Evolutionary conservation across 2,329 filamentous ascomycete genomes (phyloP).

Genomic region (Intubia oerlemansii): DNA sequence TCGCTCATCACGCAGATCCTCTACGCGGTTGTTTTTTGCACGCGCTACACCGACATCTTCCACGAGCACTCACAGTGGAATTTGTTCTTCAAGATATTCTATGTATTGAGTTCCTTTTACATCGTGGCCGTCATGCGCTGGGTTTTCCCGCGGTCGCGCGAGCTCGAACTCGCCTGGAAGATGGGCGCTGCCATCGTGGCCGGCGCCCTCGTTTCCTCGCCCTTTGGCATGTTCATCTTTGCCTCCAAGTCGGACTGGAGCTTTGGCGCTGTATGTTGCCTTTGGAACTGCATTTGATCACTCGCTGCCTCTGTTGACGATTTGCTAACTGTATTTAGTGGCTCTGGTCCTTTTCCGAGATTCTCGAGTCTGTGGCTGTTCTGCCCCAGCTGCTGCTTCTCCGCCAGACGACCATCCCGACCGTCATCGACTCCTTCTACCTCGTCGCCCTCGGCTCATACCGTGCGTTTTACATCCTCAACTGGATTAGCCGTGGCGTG

Average conservation of each 20-base stretch:
- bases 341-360: slow-evolving; percentile 72
- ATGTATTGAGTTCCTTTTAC: slow-evolving; percentile 66
- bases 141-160: slow-evolving; percentile 67
- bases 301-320: background rate
- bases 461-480: slow-evolving; percentile 72
- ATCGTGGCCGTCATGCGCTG: slow-evolving; percentile 76
- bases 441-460: slow-evolving; percentile 74
- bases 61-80: slow-evolving; percentile 39
- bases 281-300: background rate
- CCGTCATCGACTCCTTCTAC: slow-evolving; percentile 93
- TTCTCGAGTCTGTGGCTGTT: slow-evolving; percentile 79
- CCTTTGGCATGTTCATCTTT: slow-evolving; percentile 52
- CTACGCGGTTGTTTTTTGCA: slow-evolving; percentile 69
- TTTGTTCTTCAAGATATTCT: slow-evolving; percentile 72
- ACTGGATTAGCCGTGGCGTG: slow-evolving; percentile 59
- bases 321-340: slow-evolving; percentile 25
- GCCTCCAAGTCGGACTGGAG: slow-evolving; percentile 22
- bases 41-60: slow-evolving; percentile 75
- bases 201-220: slow-evolving; percentile 45
- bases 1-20: slow-evolving; percentile 81
- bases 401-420: slow-evolving; percentile 85
- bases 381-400: slow-evolving; percentile 81
- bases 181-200: slow-evolving; percentile 49
- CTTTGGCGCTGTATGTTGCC: slow-evolving; percentile 22
- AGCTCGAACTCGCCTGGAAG: slow-evolving; percentile 87